These are phyloP conservation scores for Phylloporus arenicola DNA, from an alignment of 768 basidiomycete species.

Conservation along the genomic window DNA sequence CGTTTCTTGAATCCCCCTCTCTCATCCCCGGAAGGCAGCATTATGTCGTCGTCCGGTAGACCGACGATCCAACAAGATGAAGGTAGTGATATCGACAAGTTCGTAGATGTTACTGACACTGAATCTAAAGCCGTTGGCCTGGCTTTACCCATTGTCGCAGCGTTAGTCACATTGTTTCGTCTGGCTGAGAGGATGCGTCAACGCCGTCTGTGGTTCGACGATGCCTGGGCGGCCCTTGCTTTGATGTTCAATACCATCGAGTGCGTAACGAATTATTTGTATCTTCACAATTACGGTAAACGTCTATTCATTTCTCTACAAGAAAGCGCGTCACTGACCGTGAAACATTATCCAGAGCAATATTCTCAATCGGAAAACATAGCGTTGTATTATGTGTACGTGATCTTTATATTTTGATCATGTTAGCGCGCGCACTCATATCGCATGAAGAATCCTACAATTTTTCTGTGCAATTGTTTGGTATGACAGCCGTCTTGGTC, in stretches of 20 bases:
- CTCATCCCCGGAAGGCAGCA: not conserved
- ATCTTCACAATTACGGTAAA: conserved; percentile 3
- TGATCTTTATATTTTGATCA: not conserved
- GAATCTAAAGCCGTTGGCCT: not conserved
- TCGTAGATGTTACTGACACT: not conserved
- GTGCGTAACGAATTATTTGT: not conserved
- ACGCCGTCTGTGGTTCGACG: conserved; percentile 3
- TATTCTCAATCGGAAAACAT: not conserved
- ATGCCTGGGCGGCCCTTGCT: not conserved
- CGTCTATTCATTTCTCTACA: not conserved
- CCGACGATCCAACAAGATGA: not conserved
- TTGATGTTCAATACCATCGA: not conserved
- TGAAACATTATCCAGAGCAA: not conserved
- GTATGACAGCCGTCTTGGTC: not conserved
- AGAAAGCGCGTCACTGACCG: not conserved
- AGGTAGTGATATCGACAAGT: not conserved
- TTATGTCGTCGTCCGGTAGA: not conserved
- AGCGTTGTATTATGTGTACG: conserved; percentile 2
- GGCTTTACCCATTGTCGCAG: conserved; percentile 1
- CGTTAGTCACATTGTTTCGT: conserved; percentile 1
- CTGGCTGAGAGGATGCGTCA: not conserved
- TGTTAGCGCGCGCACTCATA: not conserved
- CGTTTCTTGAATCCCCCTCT: not conserved
- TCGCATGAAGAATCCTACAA: not conserved
- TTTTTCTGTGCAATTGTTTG: not conserved